Base-by-base conservation (phyloP, 2,329 filamentous ascomycete genomes). In the Beauveria caledonica region DNA sequence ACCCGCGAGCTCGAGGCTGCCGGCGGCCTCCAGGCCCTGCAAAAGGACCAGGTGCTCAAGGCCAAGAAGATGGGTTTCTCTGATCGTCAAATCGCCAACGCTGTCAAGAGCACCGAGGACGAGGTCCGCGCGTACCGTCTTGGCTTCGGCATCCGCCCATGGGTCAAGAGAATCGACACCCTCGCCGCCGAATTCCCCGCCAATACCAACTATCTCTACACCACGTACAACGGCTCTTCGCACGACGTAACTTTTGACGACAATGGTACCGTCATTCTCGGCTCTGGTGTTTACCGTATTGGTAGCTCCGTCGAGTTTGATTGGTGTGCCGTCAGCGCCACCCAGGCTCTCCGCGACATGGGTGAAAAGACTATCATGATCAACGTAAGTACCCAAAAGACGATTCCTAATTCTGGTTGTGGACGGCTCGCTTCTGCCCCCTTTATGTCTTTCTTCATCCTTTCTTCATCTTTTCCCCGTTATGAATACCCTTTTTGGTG, bases 361-460 rank as follows among this genome's bases (percentile, higher is more conserved):
- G 92, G 92, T 66, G 89, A 96, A 81, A 97, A 97, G 86, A 97
- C 94, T 33, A 86, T 96, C 61, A 96, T 97, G 90, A 94, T 99
- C 70, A 97, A 97, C 70, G 80, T 83, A 75, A 80, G 79, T 76
- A 21, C 17, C 5, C 55, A 21, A 29, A 29, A 5, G 4, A 1
- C n/a, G 5, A 40, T 44, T 17, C 11, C 10, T 36, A 1, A 36
- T 36, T 36, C 33, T 15, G 33, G 1, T 15, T 15, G 33, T 36
- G 1, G 2, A 3, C 33, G 33, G 33, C 33, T 15, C 5, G 5
- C 11, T 36, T 36, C 11, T 11, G 33, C 6, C 33, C 33, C 11
- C 33, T 11, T 15, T 5, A 13, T 5, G 1, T 17, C 40, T 23
- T 23, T 11, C 13, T n/a, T 42, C 19, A 5, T 19, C 15, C 15